These are phyloP conservation scores for Cladophialophora psammophila DNA, from an alignment of 2,329 filamentous ascomycete genomes.

Conservation along the genomic window DNA sequence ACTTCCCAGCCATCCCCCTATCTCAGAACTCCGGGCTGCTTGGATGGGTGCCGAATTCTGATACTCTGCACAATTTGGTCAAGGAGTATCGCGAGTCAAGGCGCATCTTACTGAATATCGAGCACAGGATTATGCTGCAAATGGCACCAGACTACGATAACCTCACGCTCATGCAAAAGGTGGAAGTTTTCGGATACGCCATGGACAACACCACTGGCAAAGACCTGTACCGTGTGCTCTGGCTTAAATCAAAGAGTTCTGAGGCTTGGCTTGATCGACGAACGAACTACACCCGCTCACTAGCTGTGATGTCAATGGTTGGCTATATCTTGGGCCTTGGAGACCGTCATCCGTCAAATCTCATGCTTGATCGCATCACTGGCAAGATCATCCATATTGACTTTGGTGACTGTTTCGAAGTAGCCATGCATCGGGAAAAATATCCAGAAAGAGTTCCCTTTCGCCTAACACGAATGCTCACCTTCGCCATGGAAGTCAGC, in stretches of 20 bases:
- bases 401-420: slow-evolving; percentile 99
- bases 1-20: slow-evolving; percentile 94
- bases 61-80: slow-evolving; percentile 95
- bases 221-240: slow-evolving; percentile 95
- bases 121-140: slow-evolving; percentile 99
- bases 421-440: slow-evolving; percentile 99
- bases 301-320: slow-evolving; percentile 99
- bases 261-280: slow-evolving; percentile 97
- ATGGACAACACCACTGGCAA: slow-evolving; percentile 99
- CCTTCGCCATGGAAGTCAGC: slow-evolving; percentile 99
- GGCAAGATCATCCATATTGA: slow-evolving; percentile 99
- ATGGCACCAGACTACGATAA: slow-evolving; percentile 99
- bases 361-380: slow-evolving; percentile 95
- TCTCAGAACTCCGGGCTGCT: slow-evolving; percentile 95
- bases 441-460: slow-evolving; percentile 98
- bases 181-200: slow-evolving; percentile 98
- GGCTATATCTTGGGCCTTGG: slow-evolving; percentile 97
- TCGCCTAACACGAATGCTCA: slow-evolving; percentile 97
- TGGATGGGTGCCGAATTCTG: slow-evolving; percentile 96
- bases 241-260: slow-evolving; percentile 98
- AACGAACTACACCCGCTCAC: slow-evolving; percentile 97
- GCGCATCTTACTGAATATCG: slow-evolving; percentile 97
- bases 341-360: slow-evolving; percentile 94
- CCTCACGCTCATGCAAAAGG: slow-evolving; percentile 98
- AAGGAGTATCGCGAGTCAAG: slow-evolving; percentile 96